These are phyloP conservation scores for Hirschfeldia incana DNA, from an alignment of 345 rosid species.

Conservation along the genomic window DNA sequence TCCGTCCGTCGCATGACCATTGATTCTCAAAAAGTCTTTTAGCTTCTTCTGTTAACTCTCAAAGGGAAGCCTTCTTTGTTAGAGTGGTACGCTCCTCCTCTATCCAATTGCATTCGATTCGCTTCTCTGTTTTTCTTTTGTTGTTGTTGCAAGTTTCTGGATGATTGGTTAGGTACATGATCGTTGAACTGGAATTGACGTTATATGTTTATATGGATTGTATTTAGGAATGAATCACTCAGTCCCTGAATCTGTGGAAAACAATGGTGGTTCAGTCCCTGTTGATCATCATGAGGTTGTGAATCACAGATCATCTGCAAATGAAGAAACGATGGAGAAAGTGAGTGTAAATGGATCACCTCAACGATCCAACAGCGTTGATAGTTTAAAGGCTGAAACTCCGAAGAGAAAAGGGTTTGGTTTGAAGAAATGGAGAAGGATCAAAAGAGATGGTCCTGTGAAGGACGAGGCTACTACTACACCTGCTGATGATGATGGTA, in stretches of 20 bases:
- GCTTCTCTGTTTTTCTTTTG: neutral
- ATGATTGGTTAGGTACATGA: neutral
- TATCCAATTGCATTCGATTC: slow-evolving; percentile 13
- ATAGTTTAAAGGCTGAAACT: slow-evolving; percentile 32
- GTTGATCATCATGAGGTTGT: slow-evolving; percentile 26
- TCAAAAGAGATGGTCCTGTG: slow-evolving; percentile 58
- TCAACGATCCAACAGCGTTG: slow-evolving; percentile 19
- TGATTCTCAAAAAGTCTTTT: neutral
- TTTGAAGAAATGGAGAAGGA: slow-evolving; percentile 92
- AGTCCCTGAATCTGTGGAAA: slow-evolving; percentile 51
- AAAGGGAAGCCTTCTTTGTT: neutral
- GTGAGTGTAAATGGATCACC: slow-evolving; percentile 22
- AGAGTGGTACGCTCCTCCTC: slow-evolving; percentile 22
- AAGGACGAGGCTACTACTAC: slow-evolving; percentile 47
- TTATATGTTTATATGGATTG: neutral
- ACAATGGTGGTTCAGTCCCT: slow-evolving; percentile 27
- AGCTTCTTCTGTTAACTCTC: slow-evolving; percentile 12
- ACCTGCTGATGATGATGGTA: slow-evolving; percentile 36
- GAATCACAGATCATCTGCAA: slow-evolving; percentile 14
- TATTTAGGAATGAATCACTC: slow-evolving; percentile 8
- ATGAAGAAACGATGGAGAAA: too few relatives aligned
- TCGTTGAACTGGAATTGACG: slow-evolving; percentile 1
- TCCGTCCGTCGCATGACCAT: slow-evolving; percentile 19
- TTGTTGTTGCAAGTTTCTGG: neutral
- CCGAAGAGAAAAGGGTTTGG: slow-evolving; percentile 69